Evolutionary conservation across 2,329 filamentous ascomycete species (phyloP).

Genomic region (Pseudogymnoascus sp.): DNA sequence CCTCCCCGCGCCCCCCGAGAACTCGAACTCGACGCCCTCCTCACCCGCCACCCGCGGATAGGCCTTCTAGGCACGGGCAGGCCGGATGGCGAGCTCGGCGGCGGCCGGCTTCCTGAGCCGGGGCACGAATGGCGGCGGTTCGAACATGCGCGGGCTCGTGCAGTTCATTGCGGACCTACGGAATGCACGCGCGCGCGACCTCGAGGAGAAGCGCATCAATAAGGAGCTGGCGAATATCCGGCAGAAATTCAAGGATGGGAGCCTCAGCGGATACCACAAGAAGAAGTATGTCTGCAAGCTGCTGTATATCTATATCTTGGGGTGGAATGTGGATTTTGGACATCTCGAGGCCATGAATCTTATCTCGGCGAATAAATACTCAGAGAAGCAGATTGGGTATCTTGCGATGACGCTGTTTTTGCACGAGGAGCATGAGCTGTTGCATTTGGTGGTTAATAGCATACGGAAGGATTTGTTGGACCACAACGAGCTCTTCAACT

Average conservation of each 20-base stretch:
- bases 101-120: slow-evolving; percentile 55
- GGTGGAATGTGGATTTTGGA: slow-evolving; percentile 98
- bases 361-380: slow-evolving; percentile 94
- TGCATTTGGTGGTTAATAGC: slow-evolving; percentile 96
- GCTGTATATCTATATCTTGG: slow-evolving; percentile 96
- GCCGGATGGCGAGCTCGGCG: slow-evolving; percentile 25
- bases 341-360: slow-evolving; percentile 97
- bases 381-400: slow-evolving; percentile 98
- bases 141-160: slow-evolving; percentile 75
- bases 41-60: background rate
- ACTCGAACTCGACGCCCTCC: background rate
- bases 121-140: slow-evolving; percentile 51
- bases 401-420: slow-evolving; percentile 94
- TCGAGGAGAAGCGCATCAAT: slow-evolving; percentile 99
- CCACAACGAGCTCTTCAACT: slow-evolving; percentile 96
- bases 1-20: background rate
- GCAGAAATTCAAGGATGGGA: slow-evolving; percentile 53
- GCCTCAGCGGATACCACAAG: slow-evolving; percentile 91
- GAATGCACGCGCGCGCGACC: slow-evolving; percentile 86
- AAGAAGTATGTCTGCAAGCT: slow-evolving; percentile 99
- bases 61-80: slow-evolving; percentile 3
- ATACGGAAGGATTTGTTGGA: slow-evolving; percentile 94
- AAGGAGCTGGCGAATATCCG: slow-evolving; percentile 98
- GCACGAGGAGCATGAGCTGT: slow-evolving; percentile 91
- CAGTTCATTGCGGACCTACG: slow-evolving; percentile 97